Evolutionary conservation across 106 monocot species (phyloP).

Genomic region (Platanthera guangdongensis): DNA sequence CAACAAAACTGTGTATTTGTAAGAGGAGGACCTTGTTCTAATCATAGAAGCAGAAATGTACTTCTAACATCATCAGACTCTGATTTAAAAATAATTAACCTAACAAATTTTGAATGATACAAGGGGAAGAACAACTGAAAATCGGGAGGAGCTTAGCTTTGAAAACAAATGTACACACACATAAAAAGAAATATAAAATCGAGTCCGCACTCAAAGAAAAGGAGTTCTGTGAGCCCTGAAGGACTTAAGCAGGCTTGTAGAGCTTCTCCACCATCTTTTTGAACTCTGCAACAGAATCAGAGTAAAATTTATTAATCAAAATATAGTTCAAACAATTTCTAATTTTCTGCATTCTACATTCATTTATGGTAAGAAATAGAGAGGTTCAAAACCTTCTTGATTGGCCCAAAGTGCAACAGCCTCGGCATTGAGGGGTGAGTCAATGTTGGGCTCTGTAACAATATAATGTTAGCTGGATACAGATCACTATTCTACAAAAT

Average conservation of each 20-base stretch:
- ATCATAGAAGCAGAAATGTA: too few relatives aligned
- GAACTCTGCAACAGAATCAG: slow-evolving; percentile 47
- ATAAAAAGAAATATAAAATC: too few relatives aligned
- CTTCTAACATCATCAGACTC: too few relatives aligned
- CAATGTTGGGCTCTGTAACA: slow-evolving; percentile 85
- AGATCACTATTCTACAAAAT: too few relatives aligned
- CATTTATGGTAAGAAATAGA: background rate
- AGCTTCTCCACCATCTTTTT: slow-evolving; percentile 93
- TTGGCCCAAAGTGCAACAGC: slow-evolving; percentile 83
- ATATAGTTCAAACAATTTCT: background rate
- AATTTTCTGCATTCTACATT: background rate
- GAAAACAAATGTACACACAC: too few relatives aligned
- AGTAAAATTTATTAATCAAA: background rate
- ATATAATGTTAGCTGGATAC: background rate
- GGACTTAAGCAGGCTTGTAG: slow-evolving; percentile 43
- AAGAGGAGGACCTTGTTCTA: too few relatives aligned
- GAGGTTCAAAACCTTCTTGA: slow-evolving; percentile 53
- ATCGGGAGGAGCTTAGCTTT: too few relatives aligned
- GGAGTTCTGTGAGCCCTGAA: background rate
- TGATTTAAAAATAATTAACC: too few relatives aligned
- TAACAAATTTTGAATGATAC: too few relatives aligned
- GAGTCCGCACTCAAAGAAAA: too few relatives aligned
- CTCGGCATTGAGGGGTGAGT: slow-evolving; percentile 88
- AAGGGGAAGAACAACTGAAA: too few relatives aligned
- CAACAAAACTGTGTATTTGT: too few relatives aligned